Evolutionary conservation across 768 basidiomycete genomes (phyloP), one percentile per base, ranked within the genome.

Genomic region (Leccinum broughii): DNA sequence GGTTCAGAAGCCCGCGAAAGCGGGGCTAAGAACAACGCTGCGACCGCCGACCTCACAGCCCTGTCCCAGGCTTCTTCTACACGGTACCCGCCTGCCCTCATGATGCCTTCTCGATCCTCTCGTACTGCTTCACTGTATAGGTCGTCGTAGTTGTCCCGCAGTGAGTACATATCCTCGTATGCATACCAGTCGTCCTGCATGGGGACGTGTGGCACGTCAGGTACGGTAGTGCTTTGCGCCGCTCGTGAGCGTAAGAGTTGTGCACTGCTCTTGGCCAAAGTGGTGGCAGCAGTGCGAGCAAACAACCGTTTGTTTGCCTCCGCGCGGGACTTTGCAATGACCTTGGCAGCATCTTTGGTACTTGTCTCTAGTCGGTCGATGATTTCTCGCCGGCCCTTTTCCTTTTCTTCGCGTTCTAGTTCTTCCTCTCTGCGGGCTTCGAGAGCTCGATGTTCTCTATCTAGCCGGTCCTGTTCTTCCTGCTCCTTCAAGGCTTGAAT

Each of bases 51-150:
- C 59, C 88, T 77, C 58, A 95, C 70, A 13, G 91, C 92, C 57
- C 93, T 80, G 66, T 89, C 88, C 93, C 93, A 95, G 49, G 89
- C 91, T 70, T 95, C 90, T 62, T 90, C 86, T 4, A 92, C 78
- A 62, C 77, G 80, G 70, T 93, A 95, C 9, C 93, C 93, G 9
- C 92, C 93, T 22, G 85, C 92, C 48, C 87, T 79, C 88, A 89
- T 90, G 64, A 88, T 85, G 14, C 88, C 89, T 62, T 90, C 90
- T 58, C 84, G 75, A 69, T 93, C 91, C 66, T 83, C 82, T 65
- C 89, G 77, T 20, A 93, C 88, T 14, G 88, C 87, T 58, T 90
- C 90, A 64, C 89, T 92, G 66, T 83, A 77, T 46, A 87, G 81
- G 65, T 93, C 92, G 53, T 86, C 79, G 73, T 94, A 95, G 13